These are phyloP conservation scores for Calocybe gangraenosa DNA, from an alignment of 768 basidiomycete species.

Conservation along the genomic window DNA sequence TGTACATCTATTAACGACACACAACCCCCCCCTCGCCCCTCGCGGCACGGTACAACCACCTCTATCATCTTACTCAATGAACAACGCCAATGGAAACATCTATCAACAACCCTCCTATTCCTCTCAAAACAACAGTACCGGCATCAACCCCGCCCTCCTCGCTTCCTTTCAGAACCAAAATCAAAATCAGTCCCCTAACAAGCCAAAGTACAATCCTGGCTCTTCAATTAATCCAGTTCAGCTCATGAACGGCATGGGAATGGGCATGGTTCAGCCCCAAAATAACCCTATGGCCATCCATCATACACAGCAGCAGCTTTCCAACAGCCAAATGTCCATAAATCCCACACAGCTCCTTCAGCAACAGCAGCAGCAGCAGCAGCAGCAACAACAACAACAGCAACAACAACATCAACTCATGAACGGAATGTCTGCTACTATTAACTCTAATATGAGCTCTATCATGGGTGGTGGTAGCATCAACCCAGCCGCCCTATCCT, in stretches of 20 bases:
- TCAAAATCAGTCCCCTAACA: background rate
- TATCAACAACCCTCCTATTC: background rate
- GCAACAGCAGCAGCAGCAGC: constrained; percentile 6
- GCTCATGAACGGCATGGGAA: constrained; percentile 14
- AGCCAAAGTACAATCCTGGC: background rate
- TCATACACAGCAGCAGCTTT: background rate
- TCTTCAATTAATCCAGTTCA: constrained; percentile 8
- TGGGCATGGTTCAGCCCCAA: constrained; percentile 5
- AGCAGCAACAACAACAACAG: constrained; percentile 9
- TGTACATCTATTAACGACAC: no score
- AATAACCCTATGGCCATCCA: no score
- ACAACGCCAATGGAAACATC: no score
- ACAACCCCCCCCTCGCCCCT: no score
- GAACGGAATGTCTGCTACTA: constrained; percentile 3
- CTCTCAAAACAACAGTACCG: background rate
- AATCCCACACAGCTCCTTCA: constrained; percentile 12
- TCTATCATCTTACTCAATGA: background rate
- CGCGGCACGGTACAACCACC: no score
- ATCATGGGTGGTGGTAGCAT: constrained; percentile 2
- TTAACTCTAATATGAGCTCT: background rate
- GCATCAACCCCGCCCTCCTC: constrained; percentile 14
- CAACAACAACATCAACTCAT: constrained; percentile 5
- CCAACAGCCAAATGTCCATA: background rate
- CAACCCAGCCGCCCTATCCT: constrained; percentile 17
- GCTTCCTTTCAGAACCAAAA: constrained; percentile 8